Percentiles rank a stretch among this genome's conserved stretches.
These are phyloP conservation scores for Naganishia kalamii DNA, from an alignment of 768 basidiomycete genomes.

Conservation along the genomic window DNA sequence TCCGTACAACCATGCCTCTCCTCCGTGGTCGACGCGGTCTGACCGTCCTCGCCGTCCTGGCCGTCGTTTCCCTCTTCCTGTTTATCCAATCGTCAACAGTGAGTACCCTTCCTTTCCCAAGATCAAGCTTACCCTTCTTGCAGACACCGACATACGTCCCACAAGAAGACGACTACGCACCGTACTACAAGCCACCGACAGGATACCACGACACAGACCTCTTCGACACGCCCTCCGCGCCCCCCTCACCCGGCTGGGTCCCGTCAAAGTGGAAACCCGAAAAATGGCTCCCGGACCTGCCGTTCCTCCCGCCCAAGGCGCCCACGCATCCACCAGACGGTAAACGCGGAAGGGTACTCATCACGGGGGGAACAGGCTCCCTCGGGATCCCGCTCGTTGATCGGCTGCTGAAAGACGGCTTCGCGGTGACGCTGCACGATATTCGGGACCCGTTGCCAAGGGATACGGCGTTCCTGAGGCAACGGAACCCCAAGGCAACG, in stretches of 20 bases:
- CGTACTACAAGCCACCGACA: neutral
- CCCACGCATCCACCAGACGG: neutral
- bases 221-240: neutral
- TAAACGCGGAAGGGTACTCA: slow-evolving; percentile 26
- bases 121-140: neutral
- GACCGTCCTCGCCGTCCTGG: neutral
- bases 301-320: neutral
- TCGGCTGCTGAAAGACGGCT: slow-evolving; percentile 27
- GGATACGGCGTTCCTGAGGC: neutral
- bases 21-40: neutral
- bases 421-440: slow-evolving; percentile 34
- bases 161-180: slow-evolving; percentile 2
- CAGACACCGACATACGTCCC: neutral
- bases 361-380: slow-evolving; percentile 37
- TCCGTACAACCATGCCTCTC: neutral
- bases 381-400: slow-evolving; percentile 36
- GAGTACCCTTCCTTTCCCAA: neutral
- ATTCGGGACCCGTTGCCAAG: slow-evolving; percentile 24
- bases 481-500: slow-evolving; percentile 3
- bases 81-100: neutral
- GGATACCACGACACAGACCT: neutral
- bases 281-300: neutral
- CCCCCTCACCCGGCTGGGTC: neutral
- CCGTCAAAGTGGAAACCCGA: neutral
- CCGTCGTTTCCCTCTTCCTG: neutral